These are phyloP conservation scores for Xerocomellus amylosporus DNA, from an alignment of 768 basidiomycete species.

Conservation along the genomic window DNA sequence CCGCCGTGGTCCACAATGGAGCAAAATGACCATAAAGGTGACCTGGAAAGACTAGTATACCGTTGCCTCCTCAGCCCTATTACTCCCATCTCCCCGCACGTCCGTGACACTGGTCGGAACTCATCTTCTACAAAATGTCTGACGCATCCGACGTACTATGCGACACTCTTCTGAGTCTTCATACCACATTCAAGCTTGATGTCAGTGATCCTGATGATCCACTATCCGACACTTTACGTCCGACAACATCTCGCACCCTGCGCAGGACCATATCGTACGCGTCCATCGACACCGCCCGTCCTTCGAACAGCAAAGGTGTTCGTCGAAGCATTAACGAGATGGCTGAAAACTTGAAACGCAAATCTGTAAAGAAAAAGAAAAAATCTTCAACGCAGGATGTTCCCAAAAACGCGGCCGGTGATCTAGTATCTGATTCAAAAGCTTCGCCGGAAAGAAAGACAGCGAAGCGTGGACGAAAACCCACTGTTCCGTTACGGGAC, in stretches of 20 bases:
- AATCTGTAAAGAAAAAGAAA: conserved; percentile 2
- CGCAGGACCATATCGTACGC: conserved; percentile 19
- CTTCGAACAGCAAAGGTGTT: conserved; percentile 4
- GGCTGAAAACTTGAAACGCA: conserved; percentile 3
- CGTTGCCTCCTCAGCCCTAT: neutral
- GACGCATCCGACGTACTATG: neutral
- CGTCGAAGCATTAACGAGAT: conserved; percentile 17
- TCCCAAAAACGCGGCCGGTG: neutral
- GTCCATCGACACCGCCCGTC: conserved; percentile 18
- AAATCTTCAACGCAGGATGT: neutral
- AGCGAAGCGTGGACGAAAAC: neutral
- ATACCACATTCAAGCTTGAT: neutral
- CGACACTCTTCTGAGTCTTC: neutral
- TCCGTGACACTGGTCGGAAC: neutral
- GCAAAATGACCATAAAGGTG: neutral
- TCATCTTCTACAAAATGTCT: neutral
- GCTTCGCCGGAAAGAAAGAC: neutral
- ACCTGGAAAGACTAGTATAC: neutral
- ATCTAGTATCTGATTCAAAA: neutral
- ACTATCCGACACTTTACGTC: neutral
- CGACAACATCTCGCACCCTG: conserved; percentile 8
- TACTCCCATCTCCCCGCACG: neutral
- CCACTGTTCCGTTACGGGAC: neutral
- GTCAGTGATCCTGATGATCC: neutral
- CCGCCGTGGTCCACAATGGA: conserved; percentile 11